Conservation (phyloP, 2,329 filamentous ascomycete genomes). For the Periconia digitata region DNA sequence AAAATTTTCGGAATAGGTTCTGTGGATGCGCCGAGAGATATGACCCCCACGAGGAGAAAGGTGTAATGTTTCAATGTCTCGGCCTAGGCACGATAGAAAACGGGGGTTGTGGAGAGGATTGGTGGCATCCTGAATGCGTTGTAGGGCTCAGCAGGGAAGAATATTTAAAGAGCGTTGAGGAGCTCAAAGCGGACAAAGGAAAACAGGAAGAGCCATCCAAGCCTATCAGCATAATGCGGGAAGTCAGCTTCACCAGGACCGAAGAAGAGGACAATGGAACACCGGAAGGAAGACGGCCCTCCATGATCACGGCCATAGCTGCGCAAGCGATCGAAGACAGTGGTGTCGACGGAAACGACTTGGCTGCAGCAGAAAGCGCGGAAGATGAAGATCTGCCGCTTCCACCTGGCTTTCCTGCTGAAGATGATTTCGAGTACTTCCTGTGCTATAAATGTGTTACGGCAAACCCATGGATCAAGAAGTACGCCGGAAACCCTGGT, state of each 20-base stretch:
- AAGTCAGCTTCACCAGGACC: conserved; percentile 13
- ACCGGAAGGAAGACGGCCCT: conserved; percentile 8
- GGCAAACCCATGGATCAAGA: conserved; percentile 86
- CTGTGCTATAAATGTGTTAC: conserved; percentile 94
- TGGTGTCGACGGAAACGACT: conserved; percentile 36
- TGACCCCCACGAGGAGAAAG: conserved; percentile 84
- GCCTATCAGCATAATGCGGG: conserved; percentile 16
- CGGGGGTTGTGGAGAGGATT: conserved; percentile 93
- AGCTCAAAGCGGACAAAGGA: conserved; percentile 15
- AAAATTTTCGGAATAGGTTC: conserved; percentile 92
- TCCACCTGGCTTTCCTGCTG: conserved; percentile 82
- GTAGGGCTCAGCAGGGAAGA: conserved; percentile 77
- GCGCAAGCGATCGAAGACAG: conserved; percentile 18
- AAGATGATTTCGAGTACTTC: conserved; percentile 87
- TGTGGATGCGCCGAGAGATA: conserved; percentile 89
- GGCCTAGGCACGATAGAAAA: conserved; percentile 78
- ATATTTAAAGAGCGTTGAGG: conserved; percentile 55
- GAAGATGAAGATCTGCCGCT: conserved; percentile 62
- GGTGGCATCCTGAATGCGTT: conserved; percentile 94
- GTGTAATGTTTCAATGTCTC: conserved; percentile 97
- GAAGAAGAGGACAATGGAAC: conserved; percentile 14
- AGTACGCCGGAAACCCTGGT: conserved; percentile 76
- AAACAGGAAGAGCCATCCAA: conserved; percentile 1
- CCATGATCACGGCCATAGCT: conserved; percentile 20
- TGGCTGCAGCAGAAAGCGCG: conserved; percentile 52